Base-by-base conservation (phyloP, 2,329 filamentous ascomycete species). In the Talaromyces piceae region DNA sequence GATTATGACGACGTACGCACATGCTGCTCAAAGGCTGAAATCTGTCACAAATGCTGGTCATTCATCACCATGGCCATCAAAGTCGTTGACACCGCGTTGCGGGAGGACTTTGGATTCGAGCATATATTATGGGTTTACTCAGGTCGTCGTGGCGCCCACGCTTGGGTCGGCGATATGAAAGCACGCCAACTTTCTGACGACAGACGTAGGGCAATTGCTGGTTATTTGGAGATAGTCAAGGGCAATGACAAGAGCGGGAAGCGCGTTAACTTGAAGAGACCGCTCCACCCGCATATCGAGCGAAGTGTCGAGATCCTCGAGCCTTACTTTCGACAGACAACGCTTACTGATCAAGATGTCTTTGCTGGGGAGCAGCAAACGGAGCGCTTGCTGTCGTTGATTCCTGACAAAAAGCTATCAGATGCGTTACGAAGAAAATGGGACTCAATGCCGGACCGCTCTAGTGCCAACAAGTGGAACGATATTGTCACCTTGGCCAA, bases 91-190 rank as follows among this genome's bases (percentile, higher is more conserved):
- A 78, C 81, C 11, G 90, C 91, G 0, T 70, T 98, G 59, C 80
- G 90, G 48, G 89, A 97, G 18, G 93, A 98, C 69, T 96, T 98
- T 72, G 93, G 91, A 43, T 98, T 96, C 71, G 84, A 87, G 65
- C 91, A 98, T 70, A 91, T 98, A 63, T 79, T 98, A 69, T 98
- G 93, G 93, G 91, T 98, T 5, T 98, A 98, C 70, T 98, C 93
- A 0, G 93, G 93, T 59, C 86, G 93, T 69, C 83, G 93, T 78
- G 93, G 93, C 73, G 91, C 88, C 26, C 93, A 98, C 82, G 93
- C 93, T 5, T 98, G 93, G 93, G 87, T 98, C 9, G 97, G 91
- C 66, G 93, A 98, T 67, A 88, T 86, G 64, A 84, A 85, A 52
- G 93, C 91, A 0, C 81, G 93, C 52, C 78, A 78, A 28, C 81